These are phyloP conservation scores for Fusarium sp. DNA, from an alignment of 2,329 filamentous ascomycete genomes.

Conservation along the genomic window DNA sequence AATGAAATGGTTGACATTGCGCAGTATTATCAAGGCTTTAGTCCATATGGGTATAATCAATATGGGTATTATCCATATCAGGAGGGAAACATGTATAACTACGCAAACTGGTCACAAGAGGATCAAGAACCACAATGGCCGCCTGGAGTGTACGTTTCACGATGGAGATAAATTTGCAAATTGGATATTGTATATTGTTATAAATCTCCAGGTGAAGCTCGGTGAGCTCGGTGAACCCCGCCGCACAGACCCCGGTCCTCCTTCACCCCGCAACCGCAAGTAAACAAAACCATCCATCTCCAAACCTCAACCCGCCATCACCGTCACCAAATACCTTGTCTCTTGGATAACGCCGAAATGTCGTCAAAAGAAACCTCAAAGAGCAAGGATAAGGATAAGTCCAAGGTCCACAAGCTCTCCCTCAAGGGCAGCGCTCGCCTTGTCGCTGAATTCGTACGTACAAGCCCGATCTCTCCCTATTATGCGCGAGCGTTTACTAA, in stretches of 20 bases:
- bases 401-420: conserved; percentile 94
- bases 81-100: background rate
- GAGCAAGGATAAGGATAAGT: conserved; percentile 70
- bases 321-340: background rate
- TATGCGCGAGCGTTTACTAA: conserved; percentile 30
- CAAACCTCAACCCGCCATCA: conserved; percentile 6
- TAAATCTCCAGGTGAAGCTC: conserved; percentile 26
- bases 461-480: conserved; percentile 45
- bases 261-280: conserved; percentile 46
- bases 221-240: conserved; percentile 41
- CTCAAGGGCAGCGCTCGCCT: conserved; percentile 86
- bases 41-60: background rate
- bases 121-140: conserved; percentile 21
- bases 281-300: conserved; percentile 41
- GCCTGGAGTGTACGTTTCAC: conserved; percentile 23
- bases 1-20: background rate
- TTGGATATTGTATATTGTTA: background rate
- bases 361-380: conserved; percentile 48
- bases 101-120: background rate
- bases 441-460: conserved; percentile 91
- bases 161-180: conserved; percentile 4
- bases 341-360: conserved; percentile 36
- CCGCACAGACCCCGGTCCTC: conserved; percentile 41
- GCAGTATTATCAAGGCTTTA: background rate
- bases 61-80: background rate